phyloP scores from a whole-genome alignment of 495 filamentous ascomycete genomes.

The Xylaria palmicola region DNA sequence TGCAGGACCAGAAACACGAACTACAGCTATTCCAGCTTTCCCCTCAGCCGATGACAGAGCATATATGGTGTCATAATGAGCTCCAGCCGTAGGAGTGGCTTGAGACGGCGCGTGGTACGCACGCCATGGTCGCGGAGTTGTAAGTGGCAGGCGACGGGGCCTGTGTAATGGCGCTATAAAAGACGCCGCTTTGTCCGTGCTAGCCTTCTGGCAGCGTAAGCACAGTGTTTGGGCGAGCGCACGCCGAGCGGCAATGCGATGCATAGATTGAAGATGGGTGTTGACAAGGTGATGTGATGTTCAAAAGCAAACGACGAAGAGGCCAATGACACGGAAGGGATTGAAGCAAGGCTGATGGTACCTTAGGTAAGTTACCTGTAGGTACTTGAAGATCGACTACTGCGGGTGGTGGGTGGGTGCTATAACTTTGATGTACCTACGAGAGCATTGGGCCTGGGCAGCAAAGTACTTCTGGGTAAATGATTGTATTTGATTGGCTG shows the following conservation, averaged over 20 bases:
- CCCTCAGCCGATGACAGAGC: conserved; percentile 87
- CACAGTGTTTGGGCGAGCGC: conserved; percentile 17
- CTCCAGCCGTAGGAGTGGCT: background rate
- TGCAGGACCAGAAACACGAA: conserved; percentile 80
- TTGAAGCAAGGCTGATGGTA: background rate
- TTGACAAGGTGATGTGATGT: background rate
- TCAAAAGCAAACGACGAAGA: background rate
- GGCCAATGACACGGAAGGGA: background rate
- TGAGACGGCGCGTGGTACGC: background rate
- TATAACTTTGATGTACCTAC: too few species aligned
- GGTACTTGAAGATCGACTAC: too few species aligned
- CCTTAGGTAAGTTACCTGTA: too few species aligned
- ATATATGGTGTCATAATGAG: conserved; percentile 70
- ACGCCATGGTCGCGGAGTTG: background rate
- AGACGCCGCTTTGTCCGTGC: background rate
- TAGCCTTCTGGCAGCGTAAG: conserved; percentile 1
- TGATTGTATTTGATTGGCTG: conserved; percentile 7
- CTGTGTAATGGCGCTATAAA: background rate
- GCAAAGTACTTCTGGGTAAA: background rate
- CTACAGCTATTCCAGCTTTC: conserved; percentile 85
- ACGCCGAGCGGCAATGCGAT: conserved; percentile 24
- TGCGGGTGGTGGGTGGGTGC: too few species aligned
- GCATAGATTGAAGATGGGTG: conserved; percentile 15
- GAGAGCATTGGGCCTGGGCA: too few species aligned
- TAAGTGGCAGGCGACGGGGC: background rate